Percentiles rank a stretch among this genome's conserved stretches.
Conservation (phyloP, 441 rosid genomes). For the Biscutella auriculata region DNA sequence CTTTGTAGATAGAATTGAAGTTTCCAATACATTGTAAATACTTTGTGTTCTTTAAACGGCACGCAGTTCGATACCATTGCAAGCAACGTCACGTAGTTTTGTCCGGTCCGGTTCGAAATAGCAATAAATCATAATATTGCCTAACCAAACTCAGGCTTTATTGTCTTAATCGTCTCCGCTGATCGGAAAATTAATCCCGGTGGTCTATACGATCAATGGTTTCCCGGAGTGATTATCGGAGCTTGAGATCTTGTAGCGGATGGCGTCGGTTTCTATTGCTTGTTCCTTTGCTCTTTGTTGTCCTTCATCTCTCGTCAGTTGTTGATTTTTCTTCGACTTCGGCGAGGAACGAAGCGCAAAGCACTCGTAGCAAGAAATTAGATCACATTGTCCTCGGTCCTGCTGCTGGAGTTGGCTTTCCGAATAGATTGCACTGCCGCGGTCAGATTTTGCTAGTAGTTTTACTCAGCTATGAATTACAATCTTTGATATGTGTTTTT, state of each 20-base stretch:
- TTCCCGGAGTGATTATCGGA: constrained; percentile 27
- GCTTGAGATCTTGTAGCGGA: constrained; percentile 42
- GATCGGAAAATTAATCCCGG: not conserved
- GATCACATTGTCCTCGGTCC: constrained; percentile 70
- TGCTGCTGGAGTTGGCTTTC: constrained; percentile 69
- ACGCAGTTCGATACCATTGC: too few species aligned
- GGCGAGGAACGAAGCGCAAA: constrained; percentile 15
- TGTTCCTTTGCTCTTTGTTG: constrained; percentile 42
- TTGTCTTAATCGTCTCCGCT: not conserved
- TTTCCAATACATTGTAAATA: constrained; percentile 16
- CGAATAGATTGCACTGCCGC: constrained; percentile 69
- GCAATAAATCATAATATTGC: too few species aligned
- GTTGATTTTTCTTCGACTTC: constrained; percentile 35
- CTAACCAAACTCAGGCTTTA: too few species aligned
- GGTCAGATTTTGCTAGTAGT: constrained; percentile 25
- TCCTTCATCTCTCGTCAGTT: constrained; percentile 51
- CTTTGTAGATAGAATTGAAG: constrained; percentile 23
- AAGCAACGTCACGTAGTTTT: too few species aligned
- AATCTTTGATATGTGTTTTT: not conserved
- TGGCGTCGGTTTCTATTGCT: constrained; percentile 58
- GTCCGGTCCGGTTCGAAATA: too few species aligned
- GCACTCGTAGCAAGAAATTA: constrained; percentile 34
- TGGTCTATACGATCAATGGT: constrained; percentile 1
- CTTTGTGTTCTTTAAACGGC: not conserved
- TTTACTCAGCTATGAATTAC: not conserved